Percentiles rank a stretch among this genome's conserved stretches.
Evolutionary conservation across 371 early-diverging fungal species (phyloP).

Genomic region (Actinomortierella ambigua): DNA sequence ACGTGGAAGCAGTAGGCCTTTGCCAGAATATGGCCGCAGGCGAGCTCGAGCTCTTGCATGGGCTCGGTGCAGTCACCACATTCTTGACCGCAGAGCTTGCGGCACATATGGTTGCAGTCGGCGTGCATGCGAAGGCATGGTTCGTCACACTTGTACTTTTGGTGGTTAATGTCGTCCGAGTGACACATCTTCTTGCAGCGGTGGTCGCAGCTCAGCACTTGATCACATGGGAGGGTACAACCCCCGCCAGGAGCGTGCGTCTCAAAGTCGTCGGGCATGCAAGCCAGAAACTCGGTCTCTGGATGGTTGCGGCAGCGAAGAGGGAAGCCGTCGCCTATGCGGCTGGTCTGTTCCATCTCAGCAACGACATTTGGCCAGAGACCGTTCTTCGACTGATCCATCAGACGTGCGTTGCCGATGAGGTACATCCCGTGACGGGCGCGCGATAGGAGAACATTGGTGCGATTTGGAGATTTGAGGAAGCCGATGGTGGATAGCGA

Average conservation of each 20-base stretch:
- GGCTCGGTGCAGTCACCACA: conserved; percentile 30
- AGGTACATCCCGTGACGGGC: conserved; percentile 62
- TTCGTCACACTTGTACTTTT: conserved; percentile 18
- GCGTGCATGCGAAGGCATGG: conserved; percentile 32
- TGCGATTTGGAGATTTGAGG: conserved; percentile 74
- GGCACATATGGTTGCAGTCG: conserved; percentile 22
- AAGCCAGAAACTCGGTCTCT: conserved; percentile 11
- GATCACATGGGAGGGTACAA: conserved; percentile 7
- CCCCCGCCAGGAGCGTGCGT: conserved; percentile 22
- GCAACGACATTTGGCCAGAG: conserved; percentile 48
- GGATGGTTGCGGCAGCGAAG: conserved; percentile 55
- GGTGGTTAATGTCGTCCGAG: conserved; percentile 23
- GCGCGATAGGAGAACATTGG: conserved; percentile 81
- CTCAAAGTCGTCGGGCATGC: conserved; percentile 8
- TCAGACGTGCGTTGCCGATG: conserved; percentile 54
- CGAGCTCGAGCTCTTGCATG: conserved; percentile 9
- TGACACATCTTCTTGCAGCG: conserved; percentile 14
- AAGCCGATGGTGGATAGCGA: conserved; percentile 71
- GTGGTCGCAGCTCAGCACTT: conserved; percentile 14
- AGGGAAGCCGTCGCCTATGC: conserved; percentile 48
- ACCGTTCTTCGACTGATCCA: conserved; percentile 25
- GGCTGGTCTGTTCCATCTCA: conserved; percentile 26
- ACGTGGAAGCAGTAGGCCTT: conserved; percentile 14
- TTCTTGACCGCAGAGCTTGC: conserved; percentile 31
- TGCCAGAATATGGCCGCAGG: conserved; percentile 16